Evolutionary conservation across 495 filamentous ascomycete genomes (phyloP), one percentile per base, ranked within the genome.

Genomic region (Penicillium salamii): DNA sequence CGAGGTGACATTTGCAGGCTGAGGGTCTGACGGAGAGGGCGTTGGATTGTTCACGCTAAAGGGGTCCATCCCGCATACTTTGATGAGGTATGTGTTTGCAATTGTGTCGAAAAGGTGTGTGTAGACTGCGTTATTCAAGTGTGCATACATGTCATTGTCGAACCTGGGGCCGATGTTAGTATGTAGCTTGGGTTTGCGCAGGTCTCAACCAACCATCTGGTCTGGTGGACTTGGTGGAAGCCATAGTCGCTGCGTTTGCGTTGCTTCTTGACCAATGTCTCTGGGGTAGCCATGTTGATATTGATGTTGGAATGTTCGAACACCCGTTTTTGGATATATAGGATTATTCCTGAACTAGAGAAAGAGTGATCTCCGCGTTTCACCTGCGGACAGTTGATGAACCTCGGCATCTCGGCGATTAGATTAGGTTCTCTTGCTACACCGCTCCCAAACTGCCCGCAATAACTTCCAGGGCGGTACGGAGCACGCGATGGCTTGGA

Each of bases 71-170:
- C 79, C 81, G 65, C 90, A 96, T 48, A 89, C 70, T 28, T 85
- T 72, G 46, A 95, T 90, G 5, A 98, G 80, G 65, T 93, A 98
- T 35, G 83, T 76, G 71, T 97, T 98, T 58, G 95, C 84, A 53
- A 96, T 82, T 5, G 89, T 90, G 72, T 98, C 92, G 70, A 84
- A 82, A 33, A 93, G 78, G 56, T 84, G 82, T 51, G 86, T 85
- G 70, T 96, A 95, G 32, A 95, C 76, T 39, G 82, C 84, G 60
- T 95, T 93, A 67, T 93, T 95, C 53, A 87, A 78, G 56, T 95
- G 89, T 36, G 85, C 79, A 68, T 96, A 97, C 88, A 95, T 93
- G 71, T 97, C 92, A 60, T 97, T 97, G 67, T 98, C 93, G 61
- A 78, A 83, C 89, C 89, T 91, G 50, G 18, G 31, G 4, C 42